Evolutionary conservation across 352 stramenopile species (phyloP).

Genomic region (Phytophthora tentaculata): DNA sequence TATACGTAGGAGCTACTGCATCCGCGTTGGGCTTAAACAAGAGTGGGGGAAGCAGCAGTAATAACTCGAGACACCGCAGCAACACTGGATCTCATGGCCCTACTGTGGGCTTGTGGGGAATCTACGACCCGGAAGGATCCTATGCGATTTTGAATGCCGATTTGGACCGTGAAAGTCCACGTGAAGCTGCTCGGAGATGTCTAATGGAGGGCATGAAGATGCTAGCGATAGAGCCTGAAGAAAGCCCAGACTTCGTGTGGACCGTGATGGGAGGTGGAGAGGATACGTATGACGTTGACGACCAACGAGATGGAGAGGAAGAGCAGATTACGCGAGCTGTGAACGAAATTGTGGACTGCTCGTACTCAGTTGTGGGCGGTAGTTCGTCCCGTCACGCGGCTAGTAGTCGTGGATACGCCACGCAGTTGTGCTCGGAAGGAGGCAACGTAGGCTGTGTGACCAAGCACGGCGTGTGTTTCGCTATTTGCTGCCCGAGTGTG

Average conservation of each 20-base stretch:
- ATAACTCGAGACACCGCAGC: slow-evolving; percentile 38
- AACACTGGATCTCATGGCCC: slow-evolving; percentile 35
- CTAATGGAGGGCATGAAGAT: slow-evolving; percentile 72
- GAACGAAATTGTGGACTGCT: slow-evolving; percentile 81
- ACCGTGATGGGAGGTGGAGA: slow-evolving; percentile 52
- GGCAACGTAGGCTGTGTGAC: slow-evolving; percentile 67
- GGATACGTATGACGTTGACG: slow-evolving; percentile 50
- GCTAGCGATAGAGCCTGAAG: slow-evolving; percentile 75
- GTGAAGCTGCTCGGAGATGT: slow-evolving; percentile 69
- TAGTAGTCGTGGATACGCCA: slow-evolving; percentile 42
- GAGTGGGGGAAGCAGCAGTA: slow-evolving; percentile 34
- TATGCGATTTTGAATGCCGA: slow-evolving; percentile 82
- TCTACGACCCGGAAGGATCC: slow-evolving; percentile 82
- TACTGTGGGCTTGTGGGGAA: slow-evolving; percentile 76
- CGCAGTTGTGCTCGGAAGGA: slow-evolving; percentile 82
- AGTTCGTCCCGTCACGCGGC: slow-evolving; percentile 43
- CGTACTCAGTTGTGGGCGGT: slow-evolving; percentile 69
- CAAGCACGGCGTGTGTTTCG: slow-evolving; percentile 73
- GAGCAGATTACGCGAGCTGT: slow-evolving; percentile 68
- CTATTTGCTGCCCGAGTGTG: slow-evolving; percentile 81
- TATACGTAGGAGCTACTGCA: slow-evolving; percentile 45
- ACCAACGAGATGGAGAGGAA: slow-evolving; percentile 59
- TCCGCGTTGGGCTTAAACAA: slow-evolving; percentile 26
- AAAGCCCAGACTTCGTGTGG: slow-evolving; percentile 85
- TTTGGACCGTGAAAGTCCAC: slow-evolving; percentile 59